Conservation (phyloP, 352 stramenopile species). For the Pythium phragmitis region DNA sequence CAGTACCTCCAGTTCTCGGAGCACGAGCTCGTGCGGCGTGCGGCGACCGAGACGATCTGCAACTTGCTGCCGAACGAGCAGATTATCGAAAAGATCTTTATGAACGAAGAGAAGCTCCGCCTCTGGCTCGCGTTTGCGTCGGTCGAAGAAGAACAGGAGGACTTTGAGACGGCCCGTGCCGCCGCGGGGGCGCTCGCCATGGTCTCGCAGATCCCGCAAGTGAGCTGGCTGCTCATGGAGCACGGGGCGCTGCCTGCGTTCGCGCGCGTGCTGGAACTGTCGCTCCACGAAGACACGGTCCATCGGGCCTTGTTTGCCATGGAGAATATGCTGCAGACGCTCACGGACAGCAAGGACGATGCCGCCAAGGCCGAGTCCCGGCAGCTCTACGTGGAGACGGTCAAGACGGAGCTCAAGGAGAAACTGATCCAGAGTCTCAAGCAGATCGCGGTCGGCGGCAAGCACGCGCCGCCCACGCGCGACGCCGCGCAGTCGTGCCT, state of each 20-base stretch:
- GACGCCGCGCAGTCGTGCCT: conserved; percentile 55
- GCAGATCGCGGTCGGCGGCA: conserved; percentile 24
- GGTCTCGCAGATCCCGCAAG: conserved; percentile 79
- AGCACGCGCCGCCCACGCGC: conserved; percentile 28
- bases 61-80: conserved; percentile 95
- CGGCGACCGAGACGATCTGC: conserved; percentile 95
- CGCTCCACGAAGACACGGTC: conserved; percentile 61
- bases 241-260: conserved; percentile 67
- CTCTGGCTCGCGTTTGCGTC: conserved; percentile 94
- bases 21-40: conserved; percentile 95
- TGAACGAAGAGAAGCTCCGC: conserved; percentile 91
- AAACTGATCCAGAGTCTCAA: conserved; percentile 41
- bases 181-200: conserved; percentile 93
- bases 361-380: conserved; percentile 27
- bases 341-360: conserved; percentile 36
- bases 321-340: conserved; percentile 68
- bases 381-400: conserved; percentile 38
- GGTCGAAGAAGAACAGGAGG: conserved; percentile 89
- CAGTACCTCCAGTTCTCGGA: conserved; percentile 96
- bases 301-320: conserved; percentile 74
- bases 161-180: conserved; percentile 91
- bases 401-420: conserved; percentile 34
- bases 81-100: conserved; percentile 93
- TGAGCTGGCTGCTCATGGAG: conserved; percentile 72
- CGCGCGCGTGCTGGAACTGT: conserved; percentile 43